A percentile compares a stretch with the other conserved stretches of the same genome.
phyloP scores from a whole-genome alignment of 1,284 basidiomycete species.

The Puccinia hordei region DNA sequence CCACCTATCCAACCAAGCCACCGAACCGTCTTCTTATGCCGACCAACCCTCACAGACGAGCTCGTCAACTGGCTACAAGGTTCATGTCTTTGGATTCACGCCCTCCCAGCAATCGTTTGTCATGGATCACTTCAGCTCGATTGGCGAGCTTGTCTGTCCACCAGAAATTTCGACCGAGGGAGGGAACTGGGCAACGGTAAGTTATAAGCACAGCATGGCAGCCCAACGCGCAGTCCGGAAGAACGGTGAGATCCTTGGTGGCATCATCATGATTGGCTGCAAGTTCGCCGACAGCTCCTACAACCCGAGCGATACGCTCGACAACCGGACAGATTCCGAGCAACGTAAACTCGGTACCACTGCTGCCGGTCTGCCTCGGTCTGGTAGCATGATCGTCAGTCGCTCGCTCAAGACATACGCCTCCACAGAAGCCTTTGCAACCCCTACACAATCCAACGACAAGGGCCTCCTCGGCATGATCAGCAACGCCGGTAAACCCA shows the following conservation, averaged over 20 bases:
- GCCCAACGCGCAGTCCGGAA: constrained; percentile 73
- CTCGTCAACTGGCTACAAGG: constrained; percentile 14
- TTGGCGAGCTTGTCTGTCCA: constrained; percentile 32
- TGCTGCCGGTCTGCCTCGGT: not conserved
- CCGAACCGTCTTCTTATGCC: not conserved
- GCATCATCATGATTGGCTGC: constrained; percentile 75
- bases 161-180: constrained; percentile 52
- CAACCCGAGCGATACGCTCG: not conserved
- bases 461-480: constrained; percentile 31
- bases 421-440: constrained; percentile 35
- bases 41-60: constrained; percentile 2
- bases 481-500: constrained; percentile 38
- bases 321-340: constrained; percentile 2
- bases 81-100: constrained; percentile 43
- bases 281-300: constrained; percentile 67
- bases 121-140: constrained; percentile 41
- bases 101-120: constrained; percentile 42
- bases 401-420: constrained; percentile 31
- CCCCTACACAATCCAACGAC: constrained; percentile 33
- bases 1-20: constrained; percentile 1
- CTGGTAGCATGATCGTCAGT: constrained; percentile 36
- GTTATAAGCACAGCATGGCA: constrained; percentile 68
- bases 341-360: constrained; percentile 9
- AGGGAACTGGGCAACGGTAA: constrained; percentile 58
- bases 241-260: constrained; percentile 73